Evolutionary conservation across 2,329 filamentous ascomycete genomes (phyloP).

Genomic region (Metarhizium rileyi): DNA sequence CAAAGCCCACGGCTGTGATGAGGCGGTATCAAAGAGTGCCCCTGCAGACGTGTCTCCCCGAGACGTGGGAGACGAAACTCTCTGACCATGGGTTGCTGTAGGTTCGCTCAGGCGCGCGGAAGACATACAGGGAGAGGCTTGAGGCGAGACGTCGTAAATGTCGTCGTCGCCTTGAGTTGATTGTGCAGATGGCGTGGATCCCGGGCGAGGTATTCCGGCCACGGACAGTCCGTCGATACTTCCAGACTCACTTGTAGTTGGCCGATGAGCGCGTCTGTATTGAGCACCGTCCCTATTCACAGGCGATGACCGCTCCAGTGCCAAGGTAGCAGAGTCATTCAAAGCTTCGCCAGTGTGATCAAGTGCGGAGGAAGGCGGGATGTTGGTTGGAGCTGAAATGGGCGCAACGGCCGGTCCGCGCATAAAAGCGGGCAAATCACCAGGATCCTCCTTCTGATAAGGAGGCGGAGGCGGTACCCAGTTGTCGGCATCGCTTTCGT

Average conservation of each 20-base stretch:
- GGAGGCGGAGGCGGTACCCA: constrained; percentile 82
- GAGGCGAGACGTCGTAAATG: constrained; percentile 39
- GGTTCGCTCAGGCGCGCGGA: constrained; percentile 2
- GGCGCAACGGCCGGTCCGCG: constrained; percentile 37
- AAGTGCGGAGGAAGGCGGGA: constrained; percentile 14
- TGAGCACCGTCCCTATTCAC: constrained; percentile 5
- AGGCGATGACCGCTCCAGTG: neutral
- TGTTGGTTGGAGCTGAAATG: constrained; percentile 13
- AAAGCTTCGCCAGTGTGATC: neutral
- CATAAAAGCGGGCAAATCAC: constrained; percentile 45
- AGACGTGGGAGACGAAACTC: constrained; percentile 11
- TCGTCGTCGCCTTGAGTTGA: constrained; percentile 23
- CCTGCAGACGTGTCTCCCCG: neutral
- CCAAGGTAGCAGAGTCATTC: neutral
- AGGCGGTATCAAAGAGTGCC: neutral
- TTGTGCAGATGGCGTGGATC: constrained; percentile 21
- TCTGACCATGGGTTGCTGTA: constrained; percentile 1
- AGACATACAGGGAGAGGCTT: constrained; percentile 26
- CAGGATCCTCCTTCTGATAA: constrained; percentile 58
- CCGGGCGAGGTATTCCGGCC: constrained; percentile 18
- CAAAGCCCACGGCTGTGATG: neutral
- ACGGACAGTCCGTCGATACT: constrained; percentile 15
- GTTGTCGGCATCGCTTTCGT: constrained; percentile 81
- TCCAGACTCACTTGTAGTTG: constrained; percentile 27
- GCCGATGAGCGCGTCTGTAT: constrained; percentile 19